Percentiles rank a stretch among this genome's conserved stretches.
phyloP scores from a whole-genome alignment of 2,329 filamentous ascomycete genomes.

The Nemania sp. region DNA sequence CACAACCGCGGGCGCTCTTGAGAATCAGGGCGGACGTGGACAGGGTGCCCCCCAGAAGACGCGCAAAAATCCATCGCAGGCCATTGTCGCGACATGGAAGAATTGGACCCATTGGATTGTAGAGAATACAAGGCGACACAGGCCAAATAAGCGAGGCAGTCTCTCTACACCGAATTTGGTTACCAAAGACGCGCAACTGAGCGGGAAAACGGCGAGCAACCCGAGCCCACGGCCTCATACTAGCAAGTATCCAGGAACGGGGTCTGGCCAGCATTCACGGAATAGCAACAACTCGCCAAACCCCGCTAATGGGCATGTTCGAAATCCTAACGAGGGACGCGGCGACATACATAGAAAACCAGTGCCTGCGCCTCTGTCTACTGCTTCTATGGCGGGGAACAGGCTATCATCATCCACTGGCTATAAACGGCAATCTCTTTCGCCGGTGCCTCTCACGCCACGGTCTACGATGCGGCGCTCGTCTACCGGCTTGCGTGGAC shows the following conservation, averaged over 20 bases:
- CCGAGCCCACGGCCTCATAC: constrained; percentile 62
- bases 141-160: constrained; percentile 55
- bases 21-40: constrained; percentile 37
- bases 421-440: constrained; percentile 79
- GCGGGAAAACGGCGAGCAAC: constrained; percentile 52
- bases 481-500: constrained; percentile 80
- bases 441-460: constrained; percentile 85
- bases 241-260: constrained; percentile 55
- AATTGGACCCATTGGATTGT: constrained; percentile 67
- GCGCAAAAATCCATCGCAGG: constrained; percentile 60
- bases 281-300: constrained; percentile 54
- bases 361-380: constrained; percentile 31
- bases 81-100: constrained; percentile 64
- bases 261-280: constrained; percentile 43
- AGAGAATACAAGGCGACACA: constrained; percentile 58
- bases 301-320: constrained; percentile 55
- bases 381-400: constrained; percentile 39
- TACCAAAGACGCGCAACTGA: constrained; percentile 50
- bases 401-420: constrained; percentile 45
- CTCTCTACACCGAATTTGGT: constrained; percentile 63
- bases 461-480: constrained; percentile 82
- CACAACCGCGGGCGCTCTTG: constrained; percentile 60
- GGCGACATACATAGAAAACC: constrained; percentile 34
- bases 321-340: constrained; percentile 35
- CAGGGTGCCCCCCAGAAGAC: constrained; percentile 48